Evolutionary conservation across 1,139 yeast genomes (phyloP).

Genomic region (Yamadazyma membranifaciens): DNA sequence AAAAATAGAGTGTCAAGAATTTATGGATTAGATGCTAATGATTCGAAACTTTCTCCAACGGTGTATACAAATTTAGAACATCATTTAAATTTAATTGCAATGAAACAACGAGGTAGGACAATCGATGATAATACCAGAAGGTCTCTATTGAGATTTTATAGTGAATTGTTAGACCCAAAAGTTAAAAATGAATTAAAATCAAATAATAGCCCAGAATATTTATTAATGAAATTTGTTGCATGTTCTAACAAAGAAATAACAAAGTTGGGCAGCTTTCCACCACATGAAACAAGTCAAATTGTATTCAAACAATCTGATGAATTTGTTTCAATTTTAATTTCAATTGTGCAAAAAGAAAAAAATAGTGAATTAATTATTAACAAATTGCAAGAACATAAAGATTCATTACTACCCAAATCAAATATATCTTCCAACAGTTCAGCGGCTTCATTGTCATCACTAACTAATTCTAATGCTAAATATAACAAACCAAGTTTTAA

Average conservation of each 20-base stretch:
- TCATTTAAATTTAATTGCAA: slow-evolving; percentile 52
- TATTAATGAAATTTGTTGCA: slow-evolving; percentile 64
- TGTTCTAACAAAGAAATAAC: slow-evolving; percentile 63
- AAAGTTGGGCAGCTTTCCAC: slow-evolving; percentile 44
- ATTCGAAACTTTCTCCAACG: slow-evolving; percentile 44
- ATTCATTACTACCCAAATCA: slow-evolving; percentile 31
- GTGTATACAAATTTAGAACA: slow-evolving; percentile 47
- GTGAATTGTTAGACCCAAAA: slow-evolving; percentile 54
- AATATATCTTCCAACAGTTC: slow-evolving; percentile 7
- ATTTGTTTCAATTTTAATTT: slow-evolving; percentile 56
- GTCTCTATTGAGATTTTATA: slow-evolving; percentile 58
- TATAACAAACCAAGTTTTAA: slow-evolving; percentile 48
- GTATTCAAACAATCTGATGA: slow-evolving; percentile 56
- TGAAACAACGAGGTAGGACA: slow-evolving; percentile 42
- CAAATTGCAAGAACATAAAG: slow-evolving; percentile 44
- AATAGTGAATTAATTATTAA: slow-evolving; percentile 39
- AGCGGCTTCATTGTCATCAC: slow-evolving; percentile 2
- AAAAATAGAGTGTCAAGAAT: slow-evolving; percentile 14
- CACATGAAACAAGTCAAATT: slow-evolving; percentile 39
- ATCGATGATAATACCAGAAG: slow-evolving; percentile 40
- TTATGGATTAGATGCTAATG: slow-evolving; percentile 16
- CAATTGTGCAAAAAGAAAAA: slow-evolving; percentile 44
- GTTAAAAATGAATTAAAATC: slow-evolving; percentile 38
- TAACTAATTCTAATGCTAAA: slow-evolving; percentile 15
- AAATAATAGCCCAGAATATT: slow-evolving; percentile 56